Conservation (phyloP, 2,329 filamentous ascomycete genomes). For the Thelonectria rubi region DNA sequence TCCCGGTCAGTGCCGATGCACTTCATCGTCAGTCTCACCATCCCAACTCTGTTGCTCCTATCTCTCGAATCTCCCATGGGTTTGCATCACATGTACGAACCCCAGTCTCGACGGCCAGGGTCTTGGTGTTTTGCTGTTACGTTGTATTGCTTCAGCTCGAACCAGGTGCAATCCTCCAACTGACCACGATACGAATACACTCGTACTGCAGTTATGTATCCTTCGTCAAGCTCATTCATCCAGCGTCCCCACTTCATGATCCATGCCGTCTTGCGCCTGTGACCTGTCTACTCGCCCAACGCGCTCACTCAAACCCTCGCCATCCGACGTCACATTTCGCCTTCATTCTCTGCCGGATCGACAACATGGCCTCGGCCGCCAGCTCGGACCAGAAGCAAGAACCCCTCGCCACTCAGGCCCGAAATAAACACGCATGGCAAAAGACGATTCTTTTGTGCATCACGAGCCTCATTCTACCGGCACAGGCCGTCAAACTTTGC, state of each 20-base stretch:
- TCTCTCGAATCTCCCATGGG: conserved; percentile 2
- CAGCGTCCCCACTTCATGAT: conserved; percentile 9
- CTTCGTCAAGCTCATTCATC: conserved; percentile 7
- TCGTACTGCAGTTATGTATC: background rate
- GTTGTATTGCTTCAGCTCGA: conserved; percentile 12
- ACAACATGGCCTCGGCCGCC: conserved; percentile 9
- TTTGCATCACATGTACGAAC: background rate
- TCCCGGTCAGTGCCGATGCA: conserved; percentile 19
- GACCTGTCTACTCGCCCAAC: no score
- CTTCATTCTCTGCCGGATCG: conserved; percentile 15
- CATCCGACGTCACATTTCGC: conserved; percentile 13
- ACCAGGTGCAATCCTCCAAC: background rate
- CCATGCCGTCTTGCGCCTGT: background rate
- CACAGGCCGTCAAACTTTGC: conserved; percentile 21
- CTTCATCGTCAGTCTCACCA: conserved; percentile 22
- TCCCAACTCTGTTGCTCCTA: conserved; percentile 2
- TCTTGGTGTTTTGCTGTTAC: conserved; percentile 9
- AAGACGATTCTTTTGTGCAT: conserved; percentile 2
- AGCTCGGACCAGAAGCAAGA: background rate
- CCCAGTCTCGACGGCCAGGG: background rate
- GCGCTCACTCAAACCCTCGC: conserved; percentile 12
- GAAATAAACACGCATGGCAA: conserved; percentile 16
- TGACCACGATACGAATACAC: background rate
- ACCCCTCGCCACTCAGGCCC: background rate
- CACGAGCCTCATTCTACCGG: conserved; percentile 21